Conservation (phyloP, 305 asterid species). For the Euphrasia arctica region DNA sequence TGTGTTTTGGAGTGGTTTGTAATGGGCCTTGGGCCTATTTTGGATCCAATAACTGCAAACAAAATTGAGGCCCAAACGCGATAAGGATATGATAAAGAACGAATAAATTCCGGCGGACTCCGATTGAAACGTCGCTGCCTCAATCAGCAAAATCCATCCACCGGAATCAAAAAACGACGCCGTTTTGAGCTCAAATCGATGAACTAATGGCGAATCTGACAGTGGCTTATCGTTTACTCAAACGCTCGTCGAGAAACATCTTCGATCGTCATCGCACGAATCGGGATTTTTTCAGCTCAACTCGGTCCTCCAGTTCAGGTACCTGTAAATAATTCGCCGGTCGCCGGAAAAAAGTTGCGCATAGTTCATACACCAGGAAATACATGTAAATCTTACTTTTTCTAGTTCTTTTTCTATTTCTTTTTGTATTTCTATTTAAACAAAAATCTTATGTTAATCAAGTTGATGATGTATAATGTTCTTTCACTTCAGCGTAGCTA, state of each 20-base stretch:
- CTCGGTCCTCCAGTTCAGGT: conserved; percentile 51
- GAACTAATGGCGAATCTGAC: conserved; percentile 47
- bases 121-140: not conserved
- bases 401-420: not conserved
- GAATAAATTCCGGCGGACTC: no score
- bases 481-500: not conserved
- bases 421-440: no score
- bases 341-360: not conserved
- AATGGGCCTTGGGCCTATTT: conserved; percentile 20
- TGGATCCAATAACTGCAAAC: not conserved
- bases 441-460: no score
- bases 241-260: conserved; percentile 28
- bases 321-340: not conserved
- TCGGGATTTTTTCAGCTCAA: no score
- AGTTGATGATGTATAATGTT: conserved; percentile 4
- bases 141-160: not conserved
- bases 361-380: no score
- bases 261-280: conserved; percentile 26
- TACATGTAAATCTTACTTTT: no score
- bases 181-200: conserved; percentile 10
- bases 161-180: not conserved
- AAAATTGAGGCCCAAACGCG: no score
- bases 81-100: no score
- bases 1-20: conserved; percentile 16
- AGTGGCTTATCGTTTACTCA: conserved; percentile 43